These are phyloP conservation scores for Lepidium campestre DNA, from an alignment of 441 rosid genomes.

Conservation along the genomic window DNA sequence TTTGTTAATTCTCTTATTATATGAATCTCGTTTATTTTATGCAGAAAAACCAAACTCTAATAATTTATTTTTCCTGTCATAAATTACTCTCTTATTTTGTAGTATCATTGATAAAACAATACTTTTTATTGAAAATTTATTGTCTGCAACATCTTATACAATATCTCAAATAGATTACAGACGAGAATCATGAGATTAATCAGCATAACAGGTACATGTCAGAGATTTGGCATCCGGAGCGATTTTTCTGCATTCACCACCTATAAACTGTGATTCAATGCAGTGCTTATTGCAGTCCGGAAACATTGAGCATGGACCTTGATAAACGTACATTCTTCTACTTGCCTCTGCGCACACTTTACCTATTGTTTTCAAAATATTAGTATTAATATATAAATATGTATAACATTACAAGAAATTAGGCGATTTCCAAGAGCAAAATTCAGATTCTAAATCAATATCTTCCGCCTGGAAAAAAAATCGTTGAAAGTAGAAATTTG, in stretches of 20 bases:
- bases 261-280: not conserved
- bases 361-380: not conserved
- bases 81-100: not conserved
- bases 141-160: too few species aligned
- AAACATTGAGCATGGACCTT: not conserved
- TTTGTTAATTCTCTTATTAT: not conserved
- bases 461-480: too few species aligned
- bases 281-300: not conserved
- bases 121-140: not conserved
- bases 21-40: not conserved
- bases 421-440: too few species aligned
- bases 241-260: not conserved
- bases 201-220: not conserved
- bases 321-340: too few species aligned
- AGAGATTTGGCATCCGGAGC: not conserved
- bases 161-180: not conserved
- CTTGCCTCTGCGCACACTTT: not conserved
- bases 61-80: not conserved
- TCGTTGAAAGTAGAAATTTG: too few species aligned
- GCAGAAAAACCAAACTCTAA: not conserved
- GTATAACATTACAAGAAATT: too few species aligned
- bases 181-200: not conserved
- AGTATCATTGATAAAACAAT: not conserved
- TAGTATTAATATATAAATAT: too few species aligned
- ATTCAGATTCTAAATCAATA: too few species aligned